These are phyloP conservation scores for Biscogniauxia marginata DNA, from an alignment of 2,329 filamentous ascomycete genomes.

Conservation along the genomic window DNA sequence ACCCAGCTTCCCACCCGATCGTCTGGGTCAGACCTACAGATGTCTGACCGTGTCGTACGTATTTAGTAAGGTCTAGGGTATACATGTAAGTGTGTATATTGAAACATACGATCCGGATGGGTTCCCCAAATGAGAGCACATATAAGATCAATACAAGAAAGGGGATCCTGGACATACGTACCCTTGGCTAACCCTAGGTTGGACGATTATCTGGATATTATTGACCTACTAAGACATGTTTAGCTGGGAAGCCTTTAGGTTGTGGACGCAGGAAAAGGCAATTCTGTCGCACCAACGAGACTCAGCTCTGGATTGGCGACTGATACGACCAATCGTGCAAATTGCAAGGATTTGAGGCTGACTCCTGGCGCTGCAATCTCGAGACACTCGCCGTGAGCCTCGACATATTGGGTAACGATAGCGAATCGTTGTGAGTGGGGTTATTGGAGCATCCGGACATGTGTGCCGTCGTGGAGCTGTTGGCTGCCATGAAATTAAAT, in stretches of 20 bases:
- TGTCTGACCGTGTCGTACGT: conserved; percentile 13
- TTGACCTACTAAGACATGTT: not conserved
- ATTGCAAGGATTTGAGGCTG: conserved; percentile 19
- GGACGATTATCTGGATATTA: not conserved
- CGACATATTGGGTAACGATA: conserved; percentile 7
- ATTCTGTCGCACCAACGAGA: conserved; percentile 15
- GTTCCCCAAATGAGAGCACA: not conserved
- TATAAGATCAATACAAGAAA: not conserved
- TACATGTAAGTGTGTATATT: not conserved
- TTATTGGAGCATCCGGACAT: conserved; percentile 13
- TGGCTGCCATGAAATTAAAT: not conserved
- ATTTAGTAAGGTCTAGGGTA: conserved; percentile 6
- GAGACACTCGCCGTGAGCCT: conserved; percentile 18
- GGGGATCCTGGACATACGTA: not conserved
- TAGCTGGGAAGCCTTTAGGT: not conserved
- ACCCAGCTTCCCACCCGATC: conserved; percentile 13
- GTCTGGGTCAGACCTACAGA: conserved; percentile 10
- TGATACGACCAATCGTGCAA: conserved; percentile 14
- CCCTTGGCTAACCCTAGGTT: not conserved
- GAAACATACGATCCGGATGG: not conserved
- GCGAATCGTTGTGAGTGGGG: conserved; percentile 4
- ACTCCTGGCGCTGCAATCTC: conserved; percentile 16
- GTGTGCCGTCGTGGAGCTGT: not conserved
- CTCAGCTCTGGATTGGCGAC: conserved; percentile 15
- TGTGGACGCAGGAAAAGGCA: conserved; percentile 8